These are phyloP conservation scores for Mycosphaerella sp. DNA, from an alignment of 2,329 filamentous ascomycete genomes.

Conservation along the genomic window DNA sequence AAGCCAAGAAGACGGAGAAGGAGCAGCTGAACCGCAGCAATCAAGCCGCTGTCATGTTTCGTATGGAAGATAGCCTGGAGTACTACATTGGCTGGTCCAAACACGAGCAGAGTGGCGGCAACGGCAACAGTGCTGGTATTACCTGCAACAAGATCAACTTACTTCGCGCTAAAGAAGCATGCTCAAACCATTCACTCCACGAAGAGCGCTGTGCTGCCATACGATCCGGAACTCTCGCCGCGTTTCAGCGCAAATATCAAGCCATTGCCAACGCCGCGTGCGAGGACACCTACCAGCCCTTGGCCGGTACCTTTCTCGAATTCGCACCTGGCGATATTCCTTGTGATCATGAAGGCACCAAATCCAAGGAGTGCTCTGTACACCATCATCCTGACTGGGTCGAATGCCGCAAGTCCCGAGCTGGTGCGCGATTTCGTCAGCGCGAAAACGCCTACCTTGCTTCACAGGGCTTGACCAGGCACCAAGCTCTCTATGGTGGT, in stretches of 20 bases:
- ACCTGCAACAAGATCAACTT: conserved; percentile 17
- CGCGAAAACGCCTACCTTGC: conserved; percentile 5
- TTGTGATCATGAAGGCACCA: conserved; percentile 7
- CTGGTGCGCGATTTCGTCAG: neutral
- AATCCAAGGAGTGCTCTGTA: conserved; percentile 11
- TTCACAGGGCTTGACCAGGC: conserved; percentile 1
- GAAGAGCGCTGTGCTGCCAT: conserved; percentile 2
- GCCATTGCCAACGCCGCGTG: conserved; percentile 5
- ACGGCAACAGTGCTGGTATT: conserved; percentile 21
- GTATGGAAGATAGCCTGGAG: conserved; percentile 14
- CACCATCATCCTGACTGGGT: conserved; percentile 17
- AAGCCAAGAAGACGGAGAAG: conserved; percentile 20
- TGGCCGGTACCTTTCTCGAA: conserved; percentile 8
- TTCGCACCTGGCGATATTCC: neutral
- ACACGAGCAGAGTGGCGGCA: conserved; percentile 19
- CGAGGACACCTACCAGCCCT: conserved; percentile 1
- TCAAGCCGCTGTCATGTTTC: conserved; percentile 13
- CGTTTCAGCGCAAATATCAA: conserved; percentile 1
- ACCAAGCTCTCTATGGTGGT: conserved; percentile 4
- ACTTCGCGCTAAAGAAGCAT: conserved; percentile 5
- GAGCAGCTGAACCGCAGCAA: conserved; percentile 17
- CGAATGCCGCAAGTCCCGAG: conserved; percentile 10
- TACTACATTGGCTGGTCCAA: conserved; percentile 12
- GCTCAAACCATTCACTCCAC: conserved; percentile 8
- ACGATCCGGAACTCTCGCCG: conserved; percentile 3